Evolutionary conservation across 2,329 filamentous ascomycete species (phyloP), one percentile per base, ranked within the genome.

Genomic region (Parasarocladium wereldwijsianum): DNA sequence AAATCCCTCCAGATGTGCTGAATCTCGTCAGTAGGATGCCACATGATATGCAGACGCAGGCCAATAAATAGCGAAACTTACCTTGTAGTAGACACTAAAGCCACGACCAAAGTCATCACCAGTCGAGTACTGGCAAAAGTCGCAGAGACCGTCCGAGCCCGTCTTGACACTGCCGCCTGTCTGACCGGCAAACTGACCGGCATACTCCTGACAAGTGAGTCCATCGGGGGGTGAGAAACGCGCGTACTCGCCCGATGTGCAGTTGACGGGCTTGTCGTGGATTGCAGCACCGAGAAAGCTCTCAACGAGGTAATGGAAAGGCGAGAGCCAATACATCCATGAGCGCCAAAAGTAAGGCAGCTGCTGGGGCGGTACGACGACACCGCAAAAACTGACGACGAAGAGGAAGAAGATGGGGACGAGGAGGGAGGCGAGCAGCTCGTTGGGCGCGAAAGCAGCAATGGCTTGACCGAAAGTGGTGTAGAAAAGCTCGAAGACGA

Each of bases 321-420:
- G 76, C 0, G 73, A 72, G 14, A 80, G 56, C 50, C 66, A 70
- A 47, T 80, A 79, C 67, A 76, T 70, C 64, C 64, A 71, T 6
- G 50, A 51, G 10, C 60, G 57, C 76, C 76, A 81, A 46, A 81
- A 81, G 2, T 55, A 47, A 0, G 70, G 69, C 1, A 82, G 49
- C 4, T 60, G 59, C 2, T 38, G 43, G 11, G 69, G 70, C 0
- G 76, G 74, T 1, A 81, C 74, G 8, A 79, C 64, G 5, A 81
- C 71, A 34, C 76, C 76, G 45, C 75, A 80, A 58, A 82, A 82
- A 7, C 66, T 66, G 14, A 78, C 62, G 21, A 80, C 64, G 40
- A 81, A 80, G 16, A 75, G 64, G 54, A 81, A 78, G 50, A 80
- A 77, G 4, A 78, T 46, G 0, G 77, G 76, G 1, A 80, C 73